Evolutionary conservation across 139 green algal species (phyloP).

Genomic region (Chlorella sp.): DNA sequence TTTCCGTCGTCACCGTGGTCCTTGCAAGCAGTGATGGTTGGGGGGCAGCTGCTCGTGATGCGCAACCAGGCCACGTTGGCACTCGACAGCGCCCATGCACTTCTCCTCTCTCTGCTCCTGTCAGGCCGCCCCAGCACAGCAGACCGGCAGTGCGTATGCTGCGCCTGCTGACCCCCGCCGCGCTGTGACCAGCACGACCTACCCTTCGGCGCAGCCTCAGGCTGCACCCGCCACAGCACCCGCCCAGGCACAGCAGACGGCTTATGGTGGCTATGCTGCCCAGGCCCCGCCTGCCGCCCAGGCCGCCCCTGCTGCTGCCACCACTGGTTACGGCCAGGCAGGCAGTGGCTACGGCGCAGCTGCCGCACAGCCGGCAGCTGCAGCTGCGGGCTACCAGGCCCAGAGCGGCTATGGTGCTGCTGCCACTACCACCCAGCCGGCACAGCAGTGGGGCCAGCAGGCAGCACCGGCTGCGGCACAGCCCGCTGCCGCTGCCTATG

Average conservation of each 20-base stretch:
- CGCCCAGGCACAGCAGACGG: background rate
- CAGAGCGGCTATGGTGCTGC: background rate
- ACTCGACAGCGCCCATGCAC: too few relatives aligned
- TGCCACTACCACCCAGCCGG: background rate
- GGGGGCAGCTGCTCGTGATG: too few relatives aligned
- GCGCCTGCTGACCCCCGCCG: constrained; percentile 9
- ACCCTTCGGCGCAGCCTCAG: too few relatives aligned
- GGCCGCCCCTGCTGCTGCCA: background rate
- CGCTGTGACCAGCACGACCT: background rate
- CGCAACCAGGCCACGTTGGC: too few relatives aligned
- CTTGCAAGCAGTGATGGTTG: too few relatives aligned
- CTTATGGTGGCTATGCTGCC: background rate
- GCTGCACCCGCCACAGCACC: background rate
- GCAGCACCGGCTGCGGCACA: background rate
- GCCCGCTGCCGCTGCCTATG: background rate
- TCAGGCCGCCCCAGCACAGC: background rate
- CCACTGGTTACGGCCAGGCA: background rate
- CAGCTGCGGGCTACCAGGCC: background rate
- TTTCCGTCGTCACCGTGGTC: too few relatives aligned
- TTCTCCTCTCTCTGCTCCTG: too few relatives aligned
- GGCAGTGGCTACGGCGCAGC: background rate
- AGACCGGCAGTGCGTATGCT: background rate
- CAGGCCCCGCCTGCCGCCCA: background rate
- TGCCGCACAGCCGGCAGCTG: background rate
- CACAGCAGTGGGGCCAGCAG: too few relatives aligned